Conservation (phyloP, 2,329 filamentous ascomycete species). For the Pseudogymnoascus sp. region DNA sequence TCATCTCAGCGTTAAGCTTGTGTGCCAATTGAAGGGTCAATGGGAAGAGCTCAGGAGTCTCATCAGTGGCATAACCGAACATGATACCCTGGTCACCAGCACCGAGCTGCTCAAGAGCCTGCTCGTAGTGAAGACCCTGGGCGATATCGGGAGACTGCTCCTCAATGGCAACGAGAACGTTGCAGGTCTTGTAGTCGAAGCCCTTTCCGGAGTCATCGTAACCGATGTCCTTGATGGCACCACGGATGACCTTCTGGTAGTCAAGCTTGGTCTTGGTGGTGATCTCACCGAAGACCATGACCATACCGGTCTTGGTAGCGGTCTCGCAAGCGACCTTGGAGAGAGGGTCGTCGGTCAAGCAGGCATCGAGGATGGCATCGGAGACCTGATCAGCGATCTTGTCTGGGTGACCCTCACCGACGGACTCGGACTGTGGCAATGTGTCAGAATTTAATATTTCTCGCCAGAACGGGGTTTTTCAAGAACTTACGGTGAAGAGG, state of each 20-base stretch:
- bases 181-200: slow-evolving; percentile 99
- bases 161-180: slow-evolving; percentile 97
- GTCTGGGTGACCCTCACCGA: slow-evolving; percentile 86
- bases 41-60: slow-evolving; percentile 95
- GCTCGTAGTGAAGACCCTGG: slow-evolving; percentile 96
- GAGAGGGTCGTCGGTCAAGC: slow-evolving; percentile 85
- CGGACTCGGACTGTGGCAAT: slow-evolving; percentile 63
- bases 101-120: slow-evolving; percentile 94
- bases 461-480: background rate
- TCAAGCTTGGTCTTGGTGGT: slow-evolving; percentile 92
- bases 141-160: slow-evolving; percentile 98
- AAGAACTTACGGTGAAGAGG: slow-evolving; percentile 65
- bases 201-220: slow-evolving; percentile 97
- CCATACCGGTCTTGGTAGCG: slow-evolving; percentile 98
- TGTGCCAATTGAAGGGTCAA: slow-evolving; percentile 90
- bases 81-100: slow-evolving; percentile 99
- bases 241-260: slow-evolving; percentile 96
- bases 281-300: slow-evolving; percentile 99
- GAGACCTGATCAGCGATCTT: slow-evolving; percentile 99
- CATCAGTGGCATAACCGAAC: slow-evolving; percentile 99
- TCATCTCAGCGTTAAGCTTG: slow-evolving; percentile 96
- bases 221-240: slow-evolving; percentile 95
- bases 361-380: slow-evolving; percentile 97
- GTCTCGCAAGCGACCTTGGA: slow-evolving; percentile 99
- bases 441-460: slow-evolving; percentile 14